Base-by-base conservation (phyloP, 306 rosid genomes). In the Mimosa pudica region DNA sequence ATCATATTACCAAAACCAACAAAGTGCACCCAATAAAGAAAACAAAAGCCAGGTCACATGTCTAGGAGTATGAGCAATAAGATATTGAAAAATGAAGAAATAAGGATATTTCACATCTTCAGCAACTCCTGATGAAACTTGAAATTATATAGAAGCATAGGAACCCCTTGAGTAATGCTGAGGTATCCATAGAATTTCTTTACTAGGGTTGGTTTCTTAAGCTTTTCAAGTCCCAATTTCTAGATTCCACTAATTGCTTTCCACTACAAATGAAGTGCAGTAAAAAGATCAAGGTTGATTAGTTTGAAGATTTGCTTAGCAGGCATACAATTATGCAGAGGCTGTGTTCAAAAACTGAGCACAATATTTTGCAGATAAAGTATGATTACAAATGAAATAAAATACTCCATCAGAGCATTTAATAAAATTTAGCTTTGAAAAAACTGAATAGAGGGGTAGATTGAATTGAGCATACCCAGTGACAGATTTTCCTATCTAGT, bases 401-500 rank as follows among this genome's bases (percentile, higher is more conserved):
- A 54, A 68, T 54, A 54, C 38, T 6, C 51, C 49, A n/a, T 41
- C 46, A 55, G 6, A 55, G 6, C 12, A 55, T n/a, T 17, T 13
- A 11, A 18, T 10, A 41, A 35, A 45, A 46, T 57, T 35, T 49
- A 54, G 65, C 33, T 51, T 52, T 9, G 49, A 35, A 52, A 35
- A 73, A 72, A 72, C 54, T 45, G 42, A 16, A 73, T 36, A 77
- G 44, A 70, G 32, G 0, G 49, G 10, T 30, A 33, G 78, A 62
- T 14, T 71, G 57, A 81, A 55, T 69, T 66, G 85, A 87, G 82
- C 84, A 75, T 93, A 95, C 99, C 99, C 98, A 95, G 72, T 95
- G 97, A 85, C 94, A 91, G 52, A 90, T 90, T 88, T 95, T 95
- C 90, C 89, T 89, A 75, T 88, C 77, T 82, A 95, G 82, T 75